Percentiles rank a stretch among this genome's conserved stretches.
phyloP scores from a whole-genome alignment of 495 filamentous ascomycete species.

The Darksidea phi region DNA sequence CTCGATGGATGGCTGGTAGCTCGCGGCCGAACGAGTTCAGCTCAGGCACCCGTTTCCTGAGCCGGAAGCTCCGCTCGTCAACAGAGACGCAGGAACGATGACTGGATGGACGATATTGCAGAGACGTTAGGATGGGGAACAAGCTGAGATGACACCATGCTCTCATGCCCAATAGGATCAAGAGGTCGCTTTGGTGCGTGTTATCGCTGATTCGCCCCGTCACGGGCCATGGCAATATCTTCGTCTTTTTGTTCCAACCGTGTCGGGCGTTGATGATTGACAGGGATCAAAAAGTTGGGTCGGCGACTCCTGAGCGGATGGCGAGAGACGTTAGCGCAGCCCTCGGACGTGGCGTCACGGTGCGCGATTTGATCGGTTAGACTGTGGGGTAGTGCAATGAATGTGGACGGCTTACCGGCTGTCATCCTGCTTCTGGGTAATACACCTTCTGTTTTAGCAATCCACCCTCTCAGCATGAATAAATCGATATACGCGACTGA shows the following conservation, averaged over 20 bases:
- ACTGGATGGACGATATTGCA: background rate
- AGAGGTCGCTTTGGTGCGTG: too few species aligned
- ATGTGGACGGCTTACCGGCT: background rate
- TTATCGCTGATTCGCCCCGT: too few species aligned
- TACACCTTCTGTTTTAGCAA: background rate
- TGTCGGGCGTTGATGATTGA: background rate
- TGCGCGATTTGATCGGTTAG: background rate
- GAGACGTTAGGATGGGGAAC: too few species aligned
- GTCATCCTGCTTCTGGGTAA: background rate
- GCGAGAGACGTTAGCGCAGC: constrained; percentile 5
- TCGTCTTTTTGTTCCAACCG: background rate
- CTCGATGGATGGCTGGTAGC: constrained; percentile 2
- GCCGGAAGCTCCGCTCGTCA: background rate
- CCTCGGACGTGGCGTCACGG: background rate
- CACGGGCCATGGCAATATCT: too few species aligned
- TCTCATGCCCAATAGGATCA: too few species aligned
- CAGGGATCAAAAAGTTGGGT: background rate
- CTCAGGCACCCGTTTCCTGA: background rate
- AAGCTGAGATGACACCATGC: too few species aligned
- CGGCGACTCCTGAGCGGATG: constrained; percentile 5
- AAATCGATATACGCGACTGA: too few species aligned
- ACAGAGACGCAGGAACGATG: background rate
- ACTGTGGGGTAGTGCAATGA: background rate
- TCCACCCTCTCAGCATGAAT: background rate
- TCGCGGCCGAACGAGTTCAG: background rate